Conservation (phyloP, 495 filamentous ascomycete genomes). For the Hypoxylon fuscum region DNA sequence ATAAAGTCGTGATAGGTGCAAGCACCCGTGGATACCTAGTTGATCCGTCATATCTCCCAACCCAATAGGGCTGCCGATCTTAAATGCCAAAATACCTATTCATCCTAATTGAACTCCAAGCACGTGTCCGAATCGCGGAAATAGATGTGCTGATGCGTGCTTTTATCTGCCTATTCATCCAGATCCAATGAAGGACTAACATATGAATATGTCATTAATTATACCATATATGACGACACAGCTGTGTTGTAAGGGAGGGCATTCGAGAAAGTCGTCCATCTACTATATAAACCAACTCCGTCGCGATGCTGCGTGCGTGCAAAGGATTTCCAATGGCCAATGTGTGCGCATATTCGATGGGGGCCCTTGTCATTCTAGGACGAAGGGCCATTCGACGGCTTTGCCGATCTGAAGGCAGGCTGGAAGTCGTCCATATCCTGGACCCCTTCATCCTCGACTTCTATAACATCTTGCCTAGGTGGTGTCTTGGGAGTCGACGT, state of each 20-base stretch:
- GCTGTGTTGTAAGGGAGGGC: constrained; percentile 4
- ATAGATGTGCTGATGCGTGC: constrained; percentile 37
- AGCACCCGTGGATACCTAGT: constrained; percentile 19
- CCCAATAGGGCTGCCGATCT: constrained; percentile 16
- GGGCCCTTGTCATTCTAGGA: constrained; percentile 23
- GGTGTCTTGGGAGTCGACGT: constrained; percentile 35
- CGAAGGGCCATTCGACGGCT: constrained; percentile 31
- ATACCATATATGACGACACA: constrained; percentile 11
- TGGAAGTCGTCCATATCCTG: constrained; percentile 50
- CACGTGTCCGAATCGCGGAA: constrained; percentile 14
- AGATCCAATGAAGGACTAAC: constrained; percentile 5
- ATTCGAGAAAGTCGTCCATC: constrained; percentile 17
- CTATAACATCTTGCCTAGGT: constrained; percentile 37
- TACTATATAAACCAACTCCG: constrained; percentile 35
- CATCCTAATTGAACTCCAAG: constrained; percentile 29
- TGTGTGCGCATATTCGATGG: constrained; percentile 15
- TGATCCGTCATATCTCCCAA: constrained; percentile 18
- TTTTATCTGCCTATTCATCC: constrained; percentile 28
- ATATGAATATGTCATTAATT: constrained; percentile 15
- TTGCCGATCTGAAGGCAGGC: constrained; percentile 37
- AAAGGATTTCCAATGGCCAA: constrained; percentile 3
- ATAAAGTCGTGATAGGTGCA: constrained; percentile 32
- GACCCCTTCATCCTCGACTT: constrained; percentile 51
- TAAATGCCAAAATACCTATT: constrained; percentile 14
- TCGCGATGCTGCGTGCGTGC: constrained; percentile 31